Base-by-base conservation (phyloP, 163 green algal species). In the Scenedesmus sp. region DNA sequence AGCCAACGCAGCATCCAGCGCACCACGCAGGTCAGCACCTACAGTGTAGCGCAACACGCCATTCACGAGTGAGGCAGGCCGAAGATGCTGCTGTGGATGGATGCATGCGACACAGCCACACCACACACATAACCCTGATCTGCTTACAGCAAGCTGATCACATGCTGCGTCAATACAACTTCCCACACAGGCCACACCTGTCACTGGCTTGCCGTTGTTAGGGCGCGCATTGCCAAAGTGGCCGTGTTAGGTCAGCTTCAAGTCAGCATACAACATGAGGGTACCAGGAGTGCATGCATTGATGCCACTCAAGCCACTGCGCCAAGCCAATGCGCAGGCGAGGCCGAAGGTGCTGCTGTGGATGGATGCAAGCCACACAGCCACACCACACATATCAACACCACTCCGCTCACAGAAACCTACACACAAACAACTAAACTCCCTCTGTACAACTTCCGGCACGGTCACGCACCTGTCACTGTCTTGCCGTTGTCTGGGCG, bases 1-100 rank as follows among this genome's bases (percentile, higher is more conserved):
- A 34, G 94, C 91, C 62, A 98, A 76, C 16, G 94, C 92, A 34
- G 91, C 92, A 81, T 98, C 96, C 66, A 98, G 92, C 0, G 96
- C 96, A 5, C 88, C 88, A 1, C 96, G 84, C 52, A 98, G 90
- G 89, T 98, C 96, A 15, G 93, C 87, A 6, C 93, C 95, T 95
- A 88, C 86, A 81, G 34, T 46, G 34, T 46, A 46, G 34, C 34
- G 34, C 34, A 46, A 46, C 34, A 46, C 34, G 34, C 34, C 34
- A 46, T 46, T 46, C 34, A 46, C 0, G 34, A 46, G 34, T 46
- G 34, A 46, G 34, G 34, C 34, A 46, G 34, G 34, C 34, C 34
- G 34, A 46, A 46, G 34, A 46, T 46, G 34, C 34, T 46, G 34
- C 34, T 46, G 34, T 46, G 34, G 34, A 46, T 46, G 34, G 34